These are phyloP conservation scores for Cutaneotrichosporon cyanovorans DNA, from an alignment of 1,284 basidiomycete genomes.

Conservation along the genomic window DNA sequence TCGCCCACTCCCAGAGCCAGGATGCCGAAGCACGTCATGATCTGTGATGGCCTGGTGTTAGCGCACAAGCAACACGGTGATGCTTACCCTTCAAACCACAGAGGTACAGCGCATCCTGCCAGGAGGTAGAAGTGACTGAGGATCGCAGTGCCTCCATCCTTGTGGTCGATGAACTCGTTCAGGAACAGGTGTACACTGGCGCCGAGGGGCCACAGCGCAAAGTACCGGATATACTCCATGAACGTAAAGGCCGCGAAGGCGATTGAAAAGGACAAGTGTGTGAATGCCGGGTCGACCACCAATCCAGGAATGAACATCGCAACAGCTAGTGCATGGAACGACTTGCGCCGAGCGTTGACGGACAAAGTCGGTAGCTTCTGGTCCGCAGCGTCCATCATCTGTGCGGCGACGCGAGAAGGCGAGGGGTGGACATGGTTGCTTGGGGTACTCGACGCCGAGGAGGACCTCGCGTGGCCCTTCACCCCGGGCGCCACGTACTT, in stretches of 20 bases:
- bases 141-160: conserved; percentile 93
- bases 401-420: conserved; percentile 52
- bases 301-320: conserved; percentile 94
- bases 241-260: conserved; percentile 93
- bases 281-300: conserved; percentile 87
- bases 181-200: conserved; percentile 92
- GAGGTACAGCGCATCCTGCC: conserved; percentile 82
- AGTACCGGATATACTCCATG: conserved; percentile 92
- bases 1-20: conserved; percentile 88
- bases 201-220: conserved; percentile 94
- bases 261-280: conserved; percentile 84
- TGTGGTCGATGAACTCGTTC: conserved; percentile 92
- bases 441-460: neutral
- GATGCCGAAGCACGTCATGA: conserved; percentile 82
- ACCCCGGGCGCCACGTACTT: conserved; percentile 28
- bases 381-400: conserved; percentile 75
- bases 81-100: conserved; percentile 90
- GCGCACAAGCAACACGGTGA: too few species aligned
- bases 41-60: conserved; percentile 54
- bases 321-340: conserved; percentile 92
- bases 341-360: conserved; percentile 92
- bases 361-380: conserved; percentile 81
- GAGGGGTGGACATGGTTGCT: neutral
- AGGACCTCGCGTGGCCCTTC: neutral
- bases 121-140: conserved; percentile 95